Conservation (phyloP, 495 filamentous ascomycete species). For the Xylona heveae region DNA sequence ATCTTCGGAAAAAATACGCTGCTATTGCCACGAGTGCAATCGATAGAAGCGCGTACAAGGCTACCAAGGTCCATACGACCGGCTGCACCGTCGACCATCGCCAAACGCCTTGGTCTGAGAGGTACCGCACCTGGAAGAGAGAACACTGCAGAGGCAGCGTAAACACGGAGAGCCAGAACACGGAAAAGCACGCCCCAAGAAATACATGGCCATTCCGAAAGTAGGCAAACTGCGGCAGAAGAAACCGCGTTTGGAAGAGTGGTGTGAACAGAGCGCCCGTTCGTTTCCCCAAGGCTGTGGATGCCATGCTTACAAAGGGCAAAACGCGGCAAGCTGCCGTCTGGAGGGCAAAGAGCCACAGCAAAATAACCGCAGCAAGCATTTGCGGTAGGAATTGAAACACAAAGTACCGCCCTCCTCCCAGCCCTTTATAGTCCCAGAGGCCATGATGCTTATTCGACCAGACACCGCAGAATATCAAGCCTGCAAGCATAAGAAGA, state of each 20-base stretch:
- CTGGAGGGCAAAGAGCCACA: conserved; percentile 57
- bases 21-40: conserved; percentile 32
- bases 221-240: conserved; percentile 35
- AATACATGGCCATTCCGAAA: conserved; percentile 31
- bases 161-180: conserved; percentile 42
- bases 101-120: conserved; percentile 30
- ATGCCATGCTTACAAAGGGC: conserved; percentile 58
- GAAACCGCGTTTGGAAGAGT: conserved; percentile 29
- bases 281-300: conserved; percentile 24
- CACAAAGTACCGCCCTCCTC: conserved; percentile 59
- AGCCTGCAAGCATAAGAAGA: conserved; percentile 45
- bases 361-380: conserved; percentile 43
- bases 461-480: conserved; percentile 55
- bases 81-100: conserved; percentile 57
- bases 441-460: conserved; percentile 42
- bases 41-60: conserved; percentile 43
- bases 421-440: conserved; percentile 38
- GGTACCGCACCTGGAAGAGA: conserved; percentile 38
- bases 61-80: conserved; percentile 59
- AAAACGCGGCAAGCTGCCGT: conserved; percentile 53
- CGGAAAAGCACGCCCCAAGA: conserved; percentile 28
- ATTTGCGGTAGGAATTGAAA: conserved; percentile 69
- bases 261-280: conserved; percentile 29
- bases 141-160: conserved; percentile 43
- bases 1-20: conserved; percentile 23